These are phyloP conservation scores for Penicillium vulpinum DNA, from an alignment of 2,329 filamentous ascomycete genomes.

Conservation along the genomic window DNA sequence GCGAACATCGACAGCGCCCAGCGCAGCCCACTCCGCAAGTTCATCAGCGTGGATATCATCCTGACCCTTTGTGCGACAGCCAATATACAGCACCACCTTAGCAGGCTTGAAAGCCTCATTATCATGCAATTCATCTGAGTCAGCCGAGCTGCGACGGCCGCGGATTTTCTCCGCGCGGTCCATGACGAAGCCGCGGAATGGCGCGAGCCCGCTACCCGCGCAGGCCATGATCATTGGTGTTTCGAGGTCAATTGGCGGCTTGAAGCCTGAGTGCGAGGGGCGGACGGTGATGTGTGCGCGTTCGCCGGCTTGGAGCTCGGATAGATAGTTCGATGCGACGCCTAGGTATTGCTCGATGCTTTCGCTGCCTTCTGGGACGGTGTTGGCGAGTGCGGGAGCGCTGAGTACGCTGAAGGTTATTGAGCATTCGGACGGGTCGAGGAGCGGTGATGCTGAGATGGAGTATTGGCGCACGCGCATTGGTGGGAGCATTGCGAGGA, in stretches of 20 bases:
- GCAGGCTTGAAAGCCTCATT: conserved; percentile 24
- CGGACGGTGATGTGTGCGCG: conserved; percentile 37
- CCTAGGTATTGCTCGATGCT: conserved; percentile 53
- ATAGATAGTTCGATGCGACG: conserved; percentile 63
- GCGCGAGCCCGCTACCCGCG: conserved; percentile 57
- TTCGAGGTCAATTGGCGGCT: conserved; percentile 34
- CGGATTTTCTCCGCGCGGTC: conserved; percentile 53
- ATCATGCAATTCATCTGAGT: conserved; percentile 13
- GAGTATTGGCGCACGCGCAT: conserved; percentile 80
- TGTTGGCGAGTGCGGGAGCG: conserved; percentile 47
- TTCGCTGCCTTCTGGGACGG: conserved; percentile 44
- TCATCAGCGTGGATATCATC: conserved; percentile 41
- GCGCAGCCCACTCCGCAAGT: conserved; percentile 57
- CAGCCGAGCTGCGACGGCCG: conserved; percentile 22
- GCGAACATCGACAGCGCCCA: conserved; percentile 62
- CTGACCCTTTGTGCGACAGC: conserved; percentile 36
- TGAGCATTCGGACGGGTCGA: conserved; percentile 57
- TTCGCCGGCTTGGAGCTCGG: conserved; percentile 40
- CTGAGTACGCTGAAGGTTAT: conserved; percentile 70
- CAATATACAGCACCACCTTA: conserved; percentile 38
- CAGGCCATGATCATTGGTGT: conserved; percentile 44
- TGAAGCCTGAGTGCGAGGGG: conserved; percentile 39
- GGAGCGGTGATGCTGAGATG: conserved; percentile 72
- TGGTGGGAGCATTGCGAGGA: conserved; percentile 70
- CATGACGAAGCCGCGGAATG: conserved; percentile 64